Base-by-base conservation (phyloP, 2,329 filamentous ascomycete genomes). In the Plectosphaerella sp. region DNA sequence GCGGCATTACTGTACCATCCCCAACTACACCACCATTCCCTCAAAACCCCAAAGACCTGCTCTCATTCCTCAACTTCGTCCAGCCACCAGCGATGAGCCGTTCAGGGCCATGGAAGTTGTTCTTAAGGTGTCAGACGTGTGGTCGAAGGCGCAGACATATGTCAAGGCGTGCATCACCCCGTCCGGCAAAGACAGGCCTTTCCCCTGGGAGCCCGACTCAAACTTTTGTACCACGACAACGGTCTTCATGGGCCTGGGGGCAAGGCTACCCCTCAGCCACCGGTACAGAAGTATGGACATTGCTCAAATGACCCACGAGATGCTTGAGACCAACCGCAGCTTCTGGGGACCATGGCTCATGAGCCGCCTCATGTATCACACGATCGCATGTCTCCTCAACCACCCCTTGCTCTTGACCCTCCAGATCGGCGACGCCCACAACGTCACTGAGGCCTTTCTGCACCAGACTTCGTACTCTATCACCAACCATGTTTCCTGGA, bases 261-360 rank as follows among this genome's bases (percentile, higher is more conserved):
- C 75, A 4, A 68, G 69, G 3, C 72, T 80, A 57, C 76, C 77
- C 2, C 71, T 73, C 16, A 72, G 68, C 11, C 76, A 79, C 60
- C 73, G 77, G 1, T 80, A 77, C 55, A 71, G 75, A 16, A 70
- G 72, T 4, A 73, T 76, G 7, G 69, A 73, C 15, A 71, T 80
- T 45, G 67, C 67, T 1, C 68, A 76, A 16, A 67, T 70, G 36
- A 64, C 70, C 0, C 52, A 64, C 0, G 71, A 73, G 16, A 68
- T 74, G 11, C 60, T 81, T 2, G 66, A 77, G 52, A 59, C 64
- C 0, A 68, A 73, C 49, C 67, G 76, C 20, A 70, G 74, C 46
- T 80, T 79, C 54, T 81, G 78, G 77, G 75, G 73, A 0, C 75
- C 77, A 0, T 81, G 75, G 71, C 66, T 80, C 12, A 67, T 79